Conservation (phyloP, 2,329 filamentous ascomycete genomes). For the Elsinoe necatrix region DNA sequence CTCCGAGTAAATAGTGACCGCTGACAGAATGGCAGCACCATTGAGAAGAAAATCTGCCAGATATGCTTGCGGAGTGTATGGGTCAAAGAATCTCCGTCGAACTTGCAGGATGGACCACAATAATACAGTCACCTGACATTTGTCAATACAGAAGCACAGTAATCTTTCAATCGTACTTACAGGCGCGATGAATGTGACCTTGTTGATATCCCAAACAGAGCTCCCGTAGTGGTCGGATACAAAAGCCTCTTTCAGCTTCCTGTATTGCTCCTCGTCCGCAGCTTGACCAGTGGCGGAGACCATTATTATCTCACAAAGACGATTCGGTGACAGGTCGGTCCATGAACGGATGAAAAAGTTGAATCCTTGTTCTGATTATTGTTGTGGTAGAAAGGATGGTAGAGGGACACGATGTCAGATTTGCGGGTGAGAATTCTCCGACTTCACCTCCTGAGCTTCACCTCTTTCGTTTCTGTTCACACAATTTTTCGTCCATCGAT, state of each 20-base stretch:
- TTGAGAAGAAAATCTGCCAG: conserved; percentile 82
- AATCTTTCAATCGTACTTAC: conserved; percentile 45
- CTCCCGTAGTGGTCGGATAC: conserved; percentile 87
- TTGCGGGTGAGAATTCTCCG: conserved; percentile 7
- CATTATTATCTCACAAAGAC: conserved; percentile 3
- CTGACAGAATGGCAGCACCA: conserved; percentile 70
- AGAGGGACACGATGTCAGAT: neutral
- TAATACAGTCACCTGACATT: conserved; percentile 61
- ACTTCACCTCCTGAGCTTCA: conserved; percentile 7
- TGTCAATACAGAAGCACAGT: conserved; percentile 21
- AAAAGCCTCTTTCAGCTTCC: conserved; percentile 87
- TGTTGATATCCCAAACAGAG: conserved; percentile 74
- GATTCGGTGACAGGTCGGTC: neutral
- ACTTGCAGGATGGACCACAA: conserved; percentile 86
- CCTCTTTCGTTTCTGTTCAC: neutral
- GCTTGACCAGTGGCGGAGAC: conserved; percentile 30
- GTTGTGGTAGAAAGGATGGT: neutral
- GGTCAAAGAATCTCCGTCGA: conserved; percentile 72
- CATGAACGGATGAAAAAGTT: neutral
- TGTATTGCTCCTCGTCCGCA: conserved; percentile 50
- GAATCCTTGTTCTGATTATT: neutral
- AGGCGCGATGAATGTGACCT: conserved; percentile 74
- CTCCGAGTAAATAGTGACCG: conserved; percentile 74
- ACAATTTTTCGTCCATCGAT: neutral
- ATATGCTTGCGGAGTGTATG: conserved; percentile 59